Conservation (phyloP, 345 rosid genomes). For the Luvunga scandens region DNA sequence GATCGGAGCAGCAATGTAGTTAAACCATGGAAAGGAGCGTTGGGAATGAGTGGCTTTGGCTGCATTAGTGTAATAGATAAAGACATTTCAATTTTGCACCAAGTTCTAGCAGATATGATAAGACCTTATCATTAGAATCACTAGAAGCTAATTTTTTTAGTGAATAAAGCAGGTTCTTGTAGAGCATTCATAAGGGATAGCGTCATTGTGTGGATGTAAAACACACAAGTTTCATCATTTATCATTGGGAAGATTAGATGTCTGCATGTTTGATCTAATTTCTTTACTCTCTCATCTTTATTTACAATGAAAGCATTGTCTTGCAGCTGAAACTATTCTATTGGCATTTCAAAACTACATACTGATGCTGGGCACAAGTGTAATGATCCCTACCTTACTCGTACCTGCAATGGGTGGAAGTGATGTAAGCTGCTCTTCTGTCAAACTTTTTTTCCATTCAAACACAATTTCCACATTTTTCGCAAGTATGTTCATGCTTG, state of each 20-base stretch:
- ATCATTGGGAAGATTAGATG: neutral
- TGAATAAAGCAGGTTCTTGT: neutral
- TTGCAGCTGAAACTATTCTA: slow-evolving; percentile 74
- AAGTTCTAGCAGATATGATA: neutral
- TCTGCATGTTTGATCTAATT: neutral
- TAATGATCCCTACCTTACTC: slow-evolving; percentile 69
- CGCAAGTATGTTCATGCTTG: neutral
- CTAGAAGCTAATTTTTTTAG: neutral
- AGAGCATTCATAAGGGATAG: neutral
- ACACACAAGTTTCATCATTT: neutral
- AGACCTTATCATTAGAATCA: neutral
- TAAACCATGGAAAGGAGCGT: neutral
- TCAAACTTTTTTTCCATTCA: neutral
- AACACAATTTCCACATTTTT: slow-evolving; percentile 1
- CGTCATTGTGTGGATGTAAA: neutral
- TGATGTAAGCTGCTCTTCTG: slow-evolving; percentile 47
- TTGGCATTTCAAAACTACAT: slow-evolving; percentile 96
- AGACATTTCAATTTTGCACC: neutral
- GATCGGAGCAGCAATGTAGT: neutral
- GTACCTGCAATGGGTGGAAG: slow-evolving; percentile 94
- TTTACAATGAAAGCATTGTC: slow-evolving; percentile 8
- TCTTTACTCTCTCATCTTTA: slow-evolving; percentile 1
- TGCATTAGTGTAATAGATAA: neutral
- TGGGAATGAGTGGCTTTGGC: neutral
- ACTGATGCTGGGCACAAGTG: slow-evolving; percentile 86